Conservation (phyloP, 23 red algal species). For the Cyanidium caldarium region DNA sequence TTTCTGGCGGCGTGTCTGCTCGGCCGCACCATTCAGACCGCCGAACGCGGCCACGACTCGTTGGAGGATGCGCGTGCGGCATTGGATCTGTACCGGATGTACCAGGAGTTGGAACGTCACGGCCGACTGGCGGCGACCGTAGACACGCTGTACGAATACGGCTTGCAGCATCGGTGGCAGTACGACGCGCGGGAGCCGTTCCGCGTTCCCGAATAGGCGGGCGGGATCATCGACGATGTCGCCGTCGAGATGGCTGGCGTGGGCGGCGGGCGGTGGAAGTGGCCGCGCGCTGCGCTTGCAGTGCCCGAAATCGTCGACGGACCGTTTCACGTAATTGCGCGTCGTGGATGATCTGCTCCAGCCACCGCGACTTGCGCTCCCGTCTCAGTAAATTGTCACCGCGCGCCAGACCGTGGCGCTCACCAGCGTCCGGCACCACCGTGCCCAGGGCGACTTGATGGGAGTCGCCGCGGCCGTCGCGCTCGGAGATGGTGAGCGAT, state of each 20-base stretch:
- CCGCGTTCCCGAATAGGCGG: background rate
- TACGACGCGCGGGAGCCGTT: slow-evolving; percentile 17
- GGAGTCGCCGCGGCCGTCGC: background rate
- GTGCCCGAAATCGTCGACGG: background rate
- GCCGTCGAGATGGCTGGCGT: background rate
- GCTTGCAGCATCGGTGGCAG: slow-evolving; percentile 41
- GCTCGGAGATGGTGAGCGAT: no score
- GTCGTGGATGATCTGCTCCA: background rate
- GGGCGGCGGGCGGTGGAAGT: background rate
- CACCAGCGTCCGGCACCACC: no score
- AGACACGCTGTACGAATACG: slow-evolving; percentile 43
- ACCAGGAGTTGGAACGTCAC: slow-evolving; percentile 28
- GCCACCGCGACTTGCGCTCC: background rate
- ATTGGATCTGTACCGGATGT: slow-evolving; percentile 49
- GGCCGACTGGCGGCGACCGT: slow-evolving; percentile 21
- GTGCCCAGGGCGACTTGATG: background rate
- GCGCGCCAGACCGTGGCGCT: background rate
- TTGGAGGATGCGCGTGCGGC: slow-evolving; percentile 75
- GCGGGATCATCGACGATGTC: background rate
- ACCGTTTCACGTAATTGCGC: background rate
- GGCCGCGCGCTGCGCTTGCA: slow-evolving; percentile 1
- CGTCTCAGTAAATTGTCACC: background rate
- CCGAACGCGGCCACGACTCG: slow-evolving; percentile 48
- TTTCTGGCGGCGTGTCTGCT: slow-evolving; percentile 48
- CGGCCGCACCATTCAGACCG: slow-evolving; percentile 28